phyloP scores from a whole-genome alignment of 1,284 basidiomycete genomes.

The Ceratobasidium theobromae region DNA sequence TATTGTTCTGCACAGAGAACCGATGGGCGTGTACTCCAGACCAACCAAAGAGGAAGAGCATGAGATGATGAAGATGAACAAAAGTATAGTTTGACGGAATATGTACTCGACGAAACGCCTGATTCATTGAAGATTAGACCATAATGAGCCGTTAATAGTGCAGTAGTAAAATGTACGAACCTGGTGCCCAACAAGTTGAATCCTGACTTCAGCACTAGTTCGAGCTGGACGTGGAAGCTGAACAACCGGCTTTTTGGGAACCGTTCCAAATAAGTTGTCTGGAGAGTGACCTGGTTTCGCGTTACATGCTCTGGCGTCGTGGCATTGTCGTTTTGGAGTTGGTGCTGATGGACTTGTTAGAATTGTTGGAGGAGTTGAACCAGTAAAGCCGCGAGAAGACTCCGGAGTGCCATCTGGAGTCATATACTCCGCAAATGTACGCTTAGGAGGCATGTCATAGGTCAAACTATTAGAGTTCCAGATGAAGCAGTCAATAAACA shows the following conservation, averaged over 20 bases:
- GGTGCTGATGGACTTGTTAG: background rate
- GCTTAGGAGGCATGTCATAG: conserved; percentile 23
- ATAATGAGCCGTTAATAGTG: background rate
- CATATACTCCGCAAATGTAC: conserved; percentile 24
- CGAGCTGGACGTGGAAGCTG: conserved; percentile 15
- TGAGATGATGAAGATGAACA: conserved; percentile 60
- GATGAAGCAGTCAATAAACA: background rate
- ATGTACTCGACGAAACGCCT: conserved; percentile 61
- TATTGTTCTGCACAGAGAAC: conserved; percentile 27
- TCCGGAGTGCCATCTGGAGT: conserved; percentile 28
- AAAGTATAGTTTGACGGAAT: conserved; percentile 71
- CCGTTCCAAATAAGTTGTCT: conserved; percentile 20
- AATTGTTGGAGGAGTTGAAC: conserved; percentile 9
- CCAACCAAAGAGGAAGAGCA: conserved; percentile 61
- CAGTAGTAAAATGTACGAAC: background rate
- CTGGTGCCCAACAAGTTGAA: conserved; percentile 19
- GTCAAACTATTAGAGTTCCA: background rate
- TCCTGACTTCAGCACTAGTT: conserved; percentile 25
- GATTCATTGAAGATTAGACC: background rate
- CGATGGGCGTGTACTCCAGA: conserved; percentile 41
- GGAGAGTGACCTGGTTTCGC: conserved; percentile 27
- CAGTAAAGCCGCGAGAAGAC: background rate
- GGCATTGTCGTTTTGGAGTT: conserved; percentile 29
- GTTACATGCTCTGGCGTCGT: conserved; percentile 27
- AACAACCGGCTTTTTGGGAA: conserved; percentile 21